Percentiles rank a stretch among this genome's conserved stretches.
phyloP scores from a whole-genome alignment of 768 basidiomycete genomes.

The Collybia sordida region DNA sequence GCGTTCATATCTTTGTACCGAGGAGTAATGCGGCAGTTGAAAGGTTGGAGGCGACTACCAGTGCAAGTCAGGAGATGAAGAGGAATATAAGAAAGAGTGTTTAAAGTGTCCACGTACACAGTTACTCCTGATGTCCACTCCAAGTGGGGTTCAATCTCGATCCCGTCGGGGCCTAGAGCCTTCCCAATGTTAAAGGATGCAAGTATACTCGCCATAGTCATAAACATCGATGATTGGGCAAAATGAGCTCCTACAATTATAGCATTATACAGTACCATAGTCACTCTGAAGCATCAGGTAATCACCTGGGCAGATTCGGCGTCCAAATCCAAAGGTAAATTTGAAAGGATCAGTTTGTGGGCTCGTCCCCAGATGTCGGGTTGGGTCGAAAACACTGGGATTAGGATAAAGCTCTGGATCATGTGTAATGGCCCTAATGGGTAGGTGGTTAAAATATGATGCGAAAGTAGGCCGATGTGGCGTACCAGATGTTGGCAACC shows the following conservation, averaged over 20 bases:
- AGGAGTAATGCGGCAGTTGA: too few species aligned
- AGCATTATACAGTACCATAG: not conserved
- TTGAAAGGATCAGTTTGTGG: not conserved
- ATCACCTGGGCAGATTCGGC: not conserved
- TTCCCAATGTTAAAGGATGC: not conserved
- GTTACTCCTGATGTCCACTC: not conserved
- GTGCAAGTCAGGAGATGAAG: too few species aligned
- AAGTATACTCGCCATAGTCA: not conserved
- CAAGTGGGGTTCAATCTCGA: not conserved
- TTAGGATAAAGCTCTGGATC: not conserved
- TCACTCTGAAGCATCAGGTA: not conserved
- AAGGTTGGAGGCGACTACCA: too few species aligned
- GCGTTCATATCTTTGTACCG: too few species aligned
- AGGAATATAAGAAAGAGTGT: too few species aligned
- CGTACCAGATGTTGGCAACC: constrained; percentile 10
- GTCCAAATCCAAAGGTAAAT: not conserved
- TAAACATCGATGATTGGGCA: not conserved
- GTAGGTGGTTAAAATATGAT: not conserved
- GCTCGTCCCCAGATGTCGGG: not conserved
- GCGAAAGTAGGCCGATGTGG: not conserved
- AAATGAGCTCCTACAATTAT: not conserved
- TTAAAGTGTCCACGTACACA: too few species aligned
- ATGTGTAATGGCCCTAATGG: not conserved
- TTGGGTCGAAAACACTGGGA: not conserved
- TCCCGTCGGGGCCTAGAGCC: not conserved